Evolutionary conservation across 2,329 filamentous ascomycete genomes (phyloP), one percentile per base, ranked within the genome.

Genomic region (Verticillium zaregamsianum): DNA sequence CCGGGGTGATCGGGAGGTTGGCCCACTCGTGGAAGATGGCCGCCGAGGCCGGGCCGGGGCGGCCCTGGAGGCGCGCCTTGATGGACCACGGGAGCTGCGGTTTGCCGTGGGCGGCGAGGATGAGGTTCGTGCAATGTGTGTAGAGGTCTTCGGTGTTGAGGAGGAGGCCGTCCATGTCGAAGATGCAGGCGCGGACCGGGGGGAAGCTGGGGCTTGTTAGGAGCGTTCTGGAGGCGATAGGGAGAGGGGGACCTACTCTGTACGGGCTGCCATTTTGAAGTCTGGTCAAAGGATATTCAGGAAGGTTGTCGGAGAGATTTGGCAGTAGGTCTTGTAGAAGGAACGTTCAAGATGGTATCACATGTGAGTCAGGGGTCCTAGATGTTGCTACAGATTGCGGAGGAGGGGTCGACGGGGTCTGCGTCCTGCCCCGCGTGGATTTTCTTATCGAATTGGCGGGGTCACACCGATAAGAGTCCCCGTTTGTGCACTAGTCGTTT

Each of bases 131-230:
- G 76, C 91, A 90, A 31, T 85, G 73, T 0, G 92, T 95, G 81
- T 98, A 98, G 61, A 87, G 76, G 70, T 98, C 95, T 80, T 98
- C 95, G 37, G 91, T 93, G 77, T 98, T 89, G 72, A 99, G 90
- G 23, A 99, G 86, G 39, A 99, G 89, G 64, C 95, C 95, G 76
- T 99, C 95, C 93, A 98, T 97, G 81, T 99, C 95, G 75, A 99
- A 98, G 66, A 99, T 88, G 76, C 93, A 97, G 68, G 94, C 95
- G 68, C 93, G 86, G 63, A 98, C 83, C 56, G 90, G 87, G 23
- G 91, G 90, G 75, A 93, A 88, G 72, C 90, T 92, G 70, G 35
- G 31, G n/a, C 4, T 31, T 35, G 45, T 69, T n/a, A 25, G 39
- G n/a, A 20, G 32, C 52, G 12, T 55, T 40, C 55, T 28, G 12